Evolutionary conservation across 371 early-diverging fungal species (phyloP).

Genomic region (Zancudomyces culisetae): DNA sequence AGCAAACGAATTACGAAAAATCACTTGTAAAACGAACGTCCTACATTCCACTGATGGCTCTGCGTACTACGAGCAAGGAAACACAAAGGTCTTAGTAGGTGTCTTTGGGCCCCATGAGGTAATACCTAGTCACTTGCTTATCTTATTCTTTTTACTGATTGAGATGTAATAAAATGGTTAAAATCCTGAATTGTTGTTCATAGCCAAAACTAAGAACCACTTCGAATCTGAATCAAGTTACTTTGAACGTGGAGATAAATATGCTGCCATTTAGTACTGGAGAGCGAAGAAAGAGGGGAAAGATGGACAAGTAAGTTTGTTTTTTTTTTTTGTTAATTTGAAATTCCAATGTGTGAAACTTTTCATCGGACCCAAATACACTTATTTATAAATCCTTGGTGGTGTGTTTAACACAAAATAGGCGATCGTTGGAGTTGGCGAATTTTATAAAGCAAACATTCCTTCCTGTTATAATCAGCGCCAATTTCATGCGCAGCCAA

Average conservation of each 20-base stretch:
- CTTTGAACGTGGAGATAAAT: conserved; percentile 76
- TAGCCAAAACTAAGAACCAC: conserved; percentile 39
- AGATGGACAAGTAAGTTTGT: conserved; percentile 53
- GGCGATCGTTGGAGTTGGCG: conserved; percentile 68
- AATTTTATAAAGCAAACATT: conserved; percentile 73
- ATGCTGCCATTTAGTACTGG: conserved; percentile 80
- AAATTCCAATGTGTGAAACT: too few relatives aligned
- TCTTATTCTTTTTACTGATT: background rate
- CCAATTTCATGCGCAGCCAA: conserved; percentile 65
- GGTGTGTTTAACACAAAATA: too few relatives aligned
- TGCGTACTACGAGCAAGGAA: conserved; percentile 85
- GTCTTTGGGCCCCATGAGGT: conserved; percentile 91
- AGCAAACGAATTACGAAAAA: conserved; percentile 69
- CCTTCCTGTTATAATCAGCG: conserved; percentile 63
- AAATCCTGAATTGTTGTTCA: background rate
- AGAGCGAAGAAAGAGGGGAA: conserved; percentile 61
- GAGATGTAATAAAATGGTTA: background rate
- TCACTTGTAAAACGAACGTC: conserved; percentile 57
- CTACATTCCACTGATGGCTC: conserved; percentile 79
- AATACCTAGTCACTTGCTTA: background rate
- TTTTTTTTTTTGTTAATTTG: too few relatives aligned
- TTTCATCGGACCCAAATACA: too few relatives aligned
- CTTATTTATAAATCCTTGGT: too few relatives aligned
- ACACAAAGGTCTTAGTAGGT: conserved; percentile 78
- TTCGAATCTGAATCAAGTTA: conserved; percentile 51